These are phyloP conservation scores for Rhizophora apiculata DNA, from an alignment of 345 rosid species.

Conservation along the genomic window DNA sequence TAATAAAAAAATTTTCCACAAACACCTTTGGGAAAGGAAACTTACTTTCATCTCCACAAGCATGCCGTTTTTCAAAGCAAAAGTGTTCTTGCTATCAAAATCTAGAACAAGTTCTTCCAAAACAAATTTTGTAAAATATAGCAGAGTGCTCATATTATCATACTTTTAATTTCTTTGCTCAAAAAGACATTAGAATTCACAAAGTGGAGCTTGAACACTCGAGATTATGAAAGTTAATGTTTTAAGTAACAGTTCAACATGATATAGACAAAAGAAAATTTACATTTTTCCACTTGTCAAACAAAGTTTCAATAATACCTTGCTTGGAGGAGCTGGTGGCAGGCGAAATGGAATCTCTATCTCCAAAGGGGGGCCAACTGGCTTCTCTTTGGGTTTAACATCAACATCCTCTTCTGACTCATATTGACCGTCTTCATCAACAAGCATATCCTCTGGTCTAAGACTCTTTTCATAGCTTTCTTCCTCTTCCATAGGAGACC, in stretches of 20 bases:
- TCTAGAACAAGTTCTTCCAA: neutral
- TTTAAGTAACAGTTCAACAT: neutral
- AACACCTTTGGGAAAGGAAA: neutral
- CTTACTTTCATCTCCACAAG: slow-evolving; percentile 33
- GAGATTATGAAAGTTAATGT: neutral
- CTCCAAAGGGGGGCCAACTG: slow-evolving; percentile 88
- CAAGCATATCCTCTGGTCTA: slow-evolving; percentile 70
- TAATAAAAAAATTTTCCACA: too few relatives aligned
- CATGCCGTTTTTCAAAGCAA: neutral
- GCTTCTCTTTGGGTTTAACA: slow-evolving; percentile 71
- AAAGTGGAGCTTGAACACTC: neutral
- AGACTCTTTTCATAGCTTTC: slow-evolving; percentile 64
- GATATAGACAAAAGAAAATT: slow-evolving; percentile 12
- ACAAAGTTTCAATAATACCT: slow-evolving; percentile 36
- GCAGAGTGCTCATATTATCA: neutral
- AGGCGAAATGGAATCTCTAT: slow-evolving; percentile 76
- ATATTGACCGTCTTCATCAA: slow-evolving; percentile 53
- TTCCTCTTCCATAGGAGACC: slow-evolving; percentile 78
- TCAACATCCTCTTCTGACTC: slow-evolving; percentile 58
- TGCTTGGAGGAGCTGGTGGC: slow-evolving; percentile 78
- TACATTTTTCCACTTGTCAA: slow-evolving; percentile 43
- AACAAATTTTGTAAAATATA: neutral
- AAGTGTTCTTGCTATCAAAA: neutral
- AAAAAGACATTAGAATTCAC: too few relatives aligned
- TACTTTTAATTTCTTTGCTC: neutral